phyloP scores from a whole-genome alignment of 345 rosid genomes.

The Euclidium syriacum region DNA sequence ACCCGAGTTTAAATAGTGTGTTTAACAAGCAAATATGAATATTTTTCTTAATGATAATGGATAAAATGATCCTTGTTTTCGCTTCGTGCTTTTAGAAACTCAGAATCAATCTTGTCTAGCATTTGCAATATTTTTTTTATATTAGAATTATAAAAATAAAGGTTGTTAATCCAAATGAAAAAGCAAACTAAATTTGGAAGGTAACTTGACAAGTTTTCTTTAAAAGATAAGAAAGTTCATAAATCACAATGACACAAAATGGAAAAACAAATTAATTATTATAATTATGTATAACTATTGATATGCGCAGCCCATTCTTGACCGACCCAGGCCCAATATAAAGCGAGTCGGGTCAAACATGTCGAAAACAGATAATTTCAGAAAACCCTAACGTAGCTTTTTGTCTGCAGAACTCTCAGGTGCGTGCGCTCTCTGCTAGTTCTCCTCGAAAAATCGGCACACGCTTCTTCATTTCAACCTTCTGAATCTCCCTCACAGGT shows the following conservation, averaged over 20 bases:
- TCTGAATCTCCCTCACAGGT: constrained; percentile 19
- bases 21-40: no score
- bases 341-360: constrained; percentile 10
- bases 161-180: no score
- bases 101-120: no score
- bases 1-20: no score
- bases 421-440: constrained; percentile 25
- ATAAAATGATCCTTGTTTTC: no score
- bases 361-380: neutral
- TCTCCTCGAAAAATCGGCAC: constrained; percentile 17
- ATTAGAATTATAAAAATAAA: no score
- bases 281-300: neutral
- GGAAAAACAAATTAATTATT: neutral
- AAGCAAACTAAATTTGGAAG: no score
- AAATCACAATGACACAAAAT: neutral
- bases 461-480: constrained; percentile 13
- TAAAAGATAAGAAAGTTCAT: no score
- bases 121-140: no score
- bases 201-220: no score
- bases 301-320: neutral
- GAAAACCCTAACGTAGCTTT: constrained; percentile 23
- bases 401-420: constrained; percentile 1
- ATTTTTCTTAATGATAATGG: no score
- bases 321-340: constrained; percentile 20
- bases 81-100: no score